Base-by-base conservation (phyloP, 164 flowering plant species). In the grape (Vitis vinifera) region DNA sequence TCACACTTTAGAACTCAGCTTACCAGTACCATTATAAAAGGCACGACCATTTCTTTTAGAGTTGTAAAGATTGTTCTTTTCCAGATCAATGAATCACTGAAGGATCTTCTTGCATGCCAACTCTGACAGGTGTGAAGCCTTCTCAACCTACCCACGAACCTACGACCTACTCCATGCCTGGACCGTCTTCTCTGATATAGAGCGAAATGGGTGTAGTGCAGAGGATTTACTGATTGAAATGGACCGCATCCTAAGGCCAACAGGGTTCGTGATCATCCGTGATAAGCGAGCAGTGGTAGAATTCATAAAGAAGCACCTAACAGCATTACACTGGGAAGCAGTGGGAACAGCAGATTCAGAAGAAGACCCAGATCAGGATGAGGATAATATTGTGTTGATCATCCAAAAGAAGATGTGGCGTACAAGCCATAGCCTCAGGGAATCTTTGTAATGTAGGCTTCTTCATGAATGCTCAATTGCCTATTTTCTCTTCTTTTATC, bases 141-240 rank as follows among this genome's bases (percentile, higher is more conserved):
- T 74, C 83, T 92, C 96, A 12, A 91, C 91, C 5, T 91, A 92
- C 72, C 97, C 97, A 5, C 70, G 96, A 49, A 91, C 97, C 0
- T 92, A 92, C 17, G 96, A 92, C 76, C 85, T 92, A 29, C 88
- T 92, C 62, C 97, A 92, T 71, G 96, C 94, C 49, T 87, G 92
- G 96, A 84, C 77, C 10, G 80, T 89, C 37, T 81, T 91, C 70
- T 85, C 94, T 2, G 92, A 91, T 72, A 80, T 89, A 1, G 86
- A 83, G 75, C 87, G 71, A 81, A 92, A 89, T 76, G 90, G 86
- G 49, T 92, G 97, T 72, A 82, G 97, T 72, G 79, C 69, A 0
- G 92, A 89, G 75, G 97, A 92, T 81, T 77, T 91, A 17, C 74
- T 91, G 29, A 50, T 91, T 2, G 94, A 92, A 78, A 89, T 92